Evolutionary conservation across 2,329 filamentous ascomycete species (phyloP).

Genomic region (Tothia fuscella): DNA sequence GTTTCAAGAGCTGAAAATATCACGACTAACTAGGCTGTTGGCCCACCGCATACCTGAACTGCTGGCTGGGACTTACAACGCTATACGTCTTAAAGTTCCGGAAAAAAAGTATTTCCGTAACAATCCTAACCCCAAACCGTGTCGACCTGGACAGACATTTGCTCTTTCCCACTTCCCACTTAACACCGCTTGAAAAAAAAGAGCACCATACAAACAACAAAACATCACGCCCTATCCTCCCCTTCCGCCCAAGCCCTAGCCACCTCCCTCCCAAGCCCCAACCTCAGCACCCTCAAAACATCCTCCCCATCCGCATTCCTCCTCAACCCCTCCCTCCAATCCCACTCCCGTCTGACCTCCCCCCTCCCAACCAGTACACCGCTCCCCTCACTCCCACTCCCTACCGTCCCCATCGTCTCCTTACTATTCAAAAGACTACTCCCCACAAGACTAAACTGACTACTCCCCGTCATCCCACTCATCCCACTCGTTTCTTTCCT

Average conservation of each 20-base stretch:
- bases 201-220: too few relatives aligned
- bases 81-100: too few relatives aligned
- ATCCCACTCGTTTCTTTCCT: conserved; percentile 38
- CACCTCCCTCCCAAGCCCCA: conserved; percentile 64
- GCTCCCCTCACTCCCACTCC: conserved; percentile 29
- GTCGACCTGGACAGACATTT: too few relatives aligned
- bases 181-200: too few relatives aligned
- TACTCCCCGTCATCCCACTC: conserved; percentile 34
- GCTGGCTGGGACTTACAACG: too few relatives aligned
- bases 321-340: conserved; percentile 51
- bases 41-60: too few relatives aligned
- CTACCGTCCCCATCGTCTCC: conserved; percentile 37
- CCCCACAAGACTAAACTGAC: conserved; percentile 58
- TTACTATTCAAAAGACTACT: conserved; percentile 58
- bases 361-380: conserved; percentile 34
- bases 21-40: too few relatives aligned
- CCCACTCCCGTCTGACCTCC: conserved; percentile 51
- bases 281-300: conserved; percentile 58
- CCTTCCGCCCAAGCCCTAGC: conserved; percentile 57
- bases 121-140: too few relatives aligned
- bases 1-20: too few relatives aligned
- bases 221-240: too few relatives aligned
- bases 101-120: too few relatives aligned
- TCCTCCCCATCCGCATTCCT: conserved; percentile 52
- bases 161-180: too few relatives aligned